Base-by-base conservation (phyloP, 2,329 filamentous ascomycete species). In the Scolecobasidium constrictum region DNA sequence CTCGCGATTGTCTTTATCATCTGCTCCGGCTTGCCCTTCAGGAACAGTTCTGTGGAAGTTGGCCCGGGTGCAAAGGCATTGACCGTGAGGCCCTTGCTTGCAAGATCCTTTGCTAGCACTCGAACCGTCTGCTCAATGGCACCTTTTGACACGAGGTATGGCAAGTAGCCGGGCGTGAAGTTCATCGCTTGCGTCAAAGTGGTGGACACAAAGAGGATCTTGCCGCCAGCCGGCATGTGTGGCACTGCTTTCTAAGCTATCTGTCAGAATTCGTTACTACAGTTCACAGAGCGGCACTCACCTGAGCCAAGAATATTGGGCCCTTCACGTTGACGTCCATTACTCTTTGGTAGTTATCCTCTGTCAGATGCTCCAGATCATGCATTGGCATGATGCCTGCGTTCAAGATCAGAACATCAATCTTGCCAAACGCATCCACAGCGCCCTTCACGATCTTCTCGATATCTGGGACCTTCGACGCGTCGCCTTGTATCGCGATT, bases 331-430 rank as follows among this genome's bases (percentile, higher is more conserved):
- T 78, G 26, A 77, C 46, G 34, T 57, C 58, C 50, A 72, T 73
- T 3, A 57, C 58, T 5, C 46, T 48, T 48, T 77, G 72, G 51
- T 71, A 78, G 47, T 68, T 63, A 5, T 58, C 63, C 52, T 77
- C 71, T 0, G 63, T 72, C 1, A 67, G 65, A 17, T 59, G 51
- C 23, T 68, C 65, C 12, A 79, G 59, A 38, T 67, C 64, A n/a
- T 60, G 63, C 59, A 73, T 66, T 2, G 59, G 59, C 57, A 76
- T 60, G 3, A 69, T 52, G 0, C 68, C 77, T 0, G 77, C 75
- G 47, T 75, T 78, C 2, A 69, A 63, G 36, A 81, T 61, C 3
- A 80, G 48, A 28, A 78, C 67, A 58, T 82, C 77, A 48, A 81
- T 71, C 46, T 66, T 67, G 19, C 69, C 69, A 48, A 72, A 78